Evolutionary conservation across 371 early-diverging fungal species (phyloP), one percentile per base, ranked within the genome.

Genomic region (Umbelopsis sp.): DNA sequence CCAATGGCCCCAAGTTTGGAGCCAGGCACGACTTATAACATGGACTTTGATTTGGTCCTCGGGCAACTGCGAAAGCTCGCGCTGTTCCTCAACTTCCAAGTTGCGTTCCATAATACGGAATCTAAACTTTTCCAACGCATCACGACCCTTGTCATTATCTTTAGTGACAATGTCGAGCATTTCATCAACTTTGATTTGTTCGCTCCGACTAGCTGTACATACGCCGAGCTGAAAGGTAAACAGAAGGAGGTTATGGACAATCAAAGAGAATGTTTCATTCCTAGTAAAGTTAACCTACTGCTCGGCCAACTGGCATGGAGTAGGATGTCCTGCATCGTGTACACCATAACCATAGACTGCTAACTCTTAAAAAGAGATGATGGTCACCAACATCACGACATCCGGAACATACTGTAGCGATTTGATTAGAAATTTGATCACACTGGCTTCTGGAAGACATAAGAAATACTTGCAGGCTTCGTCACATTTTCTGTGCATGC

Each of bases 311-410:
- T 6, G 57, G 35, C 57, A 57, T 57, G 57, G 57, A 57, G 29
- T 57, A 57, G 18, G 57, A 57, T 35, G 57, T 57, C 57, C 57
- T 57, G 57, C 57, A 57, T 57, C 57, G 29, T 35, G 57, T 57
- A 57, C 57, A 57, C 57, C 57, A 57, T 57, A 57, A 18, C 57
- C 57, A 57, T 35, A 57, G 35, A 35, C 57, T 57, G 35, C 57
- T 57, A 35, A 57, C 57, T 35, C 57, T 57, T 35, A 57, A 57
- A 35, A 57, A 57, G 57, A 57, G 57, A n/a, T 57, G 57, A 14
- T 57, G 57, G n/a, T 57, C 57, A 57, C 57, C 57, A 29, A 57
- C 57, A 57, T 57, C 57, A 35, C 57, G 29, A 35, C 57, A 57
- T 5, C 57, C 57, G 4, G 57, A 57, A 32, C 57, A 57, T 29